Base-by-base conservation (phyloP, 208 protist species). In the Trypanosoma lewisi region DNA sequence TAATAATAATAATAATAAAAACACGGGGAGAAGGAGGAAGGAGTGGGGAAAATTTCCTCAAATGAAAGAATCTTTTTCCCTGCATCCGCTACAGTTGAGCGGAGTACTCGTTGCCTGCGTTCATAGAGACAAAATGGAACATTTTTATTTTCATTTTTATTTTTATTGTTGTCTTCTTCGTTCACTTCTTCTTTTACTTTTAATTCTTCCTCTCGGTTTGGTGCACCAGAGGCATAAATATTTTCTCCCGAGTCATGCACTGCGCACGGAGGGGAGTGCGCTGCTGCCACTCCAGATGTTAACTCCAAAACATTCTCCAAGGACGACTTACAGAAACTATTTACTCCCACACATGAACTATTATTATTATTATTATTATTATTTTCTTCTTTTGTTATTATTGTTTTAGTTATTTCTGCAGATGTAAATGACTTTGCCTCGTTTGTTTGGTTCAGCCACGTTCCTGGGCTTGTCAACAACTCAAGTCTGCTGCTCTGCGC, bases 401-500 rank as follows among this genome's bases (percentile, higher is more conserved):
- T 4, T 55, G 17, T 33, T 17, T 17, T 11, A 5, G 52, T 39
- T 12, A 36, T 44, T 28, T 57, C 52, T 30, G 11, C 37, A 3
- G 33, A 57, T 1, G 33, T 4, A 14, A 57, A 8, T 44, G 52
- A 44, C 25, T 28, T 19, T 12, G 33, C 17, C 11, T 33, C 33
- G 6, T 14, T 27, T 5, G 30, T 57, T 57, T 39, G 52, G 21
- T 41, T 57, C 23, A 41, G 5, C 34, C 31, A 44, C 12, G 52
- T 57, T 19, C 30, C 52, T 44, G 52, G 39, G 33, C 52, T 57
- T 11, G 52, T 44, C 28, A 57, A 33, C 2, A 33, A 28, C 12
- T 57, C 52, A 44, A 27, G 11, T 16, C 8, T 41, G 21, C 52
- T 44, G 25, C 34, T 57, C 2, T 25, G 52, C 12, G 52, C 52